A percentile compares a stretch with the other conserved stretches of the same genome.
phyloP scores from a whole-genome alignment of 2,329 filamentous ascomycete genomes.

The Pochonia chlamydosporia region DNA sequence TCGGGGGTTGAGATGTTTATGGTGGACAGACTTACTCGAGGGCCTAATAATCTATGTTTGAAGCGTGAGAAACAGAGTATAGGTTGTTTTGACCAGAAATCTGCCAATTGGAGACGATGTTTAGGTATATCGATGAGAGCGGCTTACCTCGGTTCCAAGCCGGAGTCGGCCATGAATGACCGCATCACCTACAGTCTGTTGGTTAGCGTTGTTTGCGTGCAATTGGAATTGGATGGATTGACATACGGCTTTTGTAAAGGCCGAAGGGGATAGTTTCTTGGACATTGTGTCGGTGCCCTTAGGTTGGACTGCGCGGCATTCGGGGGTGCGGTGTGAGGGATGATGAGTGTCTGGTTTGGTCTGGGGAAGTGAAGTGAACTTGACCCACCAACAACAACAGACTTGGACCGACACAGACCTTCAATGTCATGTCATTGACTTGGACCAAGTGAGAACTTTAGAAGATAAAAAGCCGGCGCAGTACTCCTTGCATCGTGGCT shows the following conservation, averaged over 20 bases:
- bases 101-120: too few relatives aligned
- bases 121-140: background rate
- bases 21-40: constrained; percentile 14
- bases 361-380: too few relatives aligned
- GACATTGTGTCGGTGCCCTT: constrained; percentile 19
- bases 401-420: too few relatives aligned
- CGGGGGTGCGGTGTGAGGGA: too few relatives aligned
- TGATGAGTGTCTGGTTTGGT: too few relatives aligned
- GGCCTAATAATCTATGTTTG: constrained; percentile 21
- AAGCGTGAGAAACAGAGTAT: background rate
- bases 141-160: constrained; percentile 75
- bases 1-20: background rate
- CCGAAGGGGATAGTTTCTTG: constrained; percentile 26
- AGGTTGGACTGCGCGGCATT: too few relatives aligned
- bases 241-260: constrained; percentile 28
- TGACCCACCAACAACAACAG: too few relatives aligned
- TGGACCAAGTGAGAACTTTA: too few relatives aligned
- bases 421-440: too few relatives aligned
- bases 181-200: constrained; percentile 60
- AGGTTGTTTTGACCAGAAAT: too few relatives aligned
- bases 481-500: too few relatives aligned
- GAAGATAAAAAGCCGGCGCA: too few relatives aligned
- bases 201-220: background rate
- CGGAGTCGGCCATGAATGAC: constrained; percentile 80
- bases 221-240: background rate